Evolutionary conservation across 139 green algal species (phyloP), one percentile per base, ranked within the genome.

Genomic region (Diplosphaera chodatii): DNA sequence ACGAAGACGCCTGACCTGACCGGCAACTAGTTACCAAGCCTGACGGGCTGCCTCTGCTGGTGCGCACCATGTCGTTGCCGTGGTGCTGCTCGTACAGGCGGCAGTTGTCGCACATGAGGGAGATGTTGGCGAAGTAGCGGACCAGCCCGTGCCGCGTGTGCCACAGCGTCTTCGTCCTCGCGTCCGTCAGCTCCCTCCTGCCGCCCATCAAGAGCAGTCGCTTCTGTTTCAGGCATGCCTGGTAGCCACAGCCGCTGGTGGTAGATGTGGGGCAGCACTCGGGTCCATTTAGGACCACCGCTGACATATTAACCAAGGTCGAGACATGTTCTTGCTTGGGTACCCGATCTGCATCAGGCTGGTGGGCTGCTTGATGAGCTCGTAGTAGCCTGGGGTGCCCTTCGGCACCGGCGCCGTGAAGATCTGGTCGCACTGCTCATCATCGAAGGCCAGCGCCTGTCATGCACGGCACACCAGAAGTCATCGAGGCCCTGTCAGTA

Each of bases 101-200:
- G 64, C 64, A 69, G 21, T 69, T 69, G 64, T 69, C 64, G 31
- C 64, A 69, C 64, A 69, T 69, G 31, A 69, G 64, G 31, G 23
- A 55, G 31, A 69, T 28, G 32, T 69, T 37, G 8, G 64, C 64
- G 18, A 22, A 30, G 30, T 55, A 55, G 1, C 23, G 30, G 8
- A 55, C 64, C 16, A 69, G 31, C 15, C 31, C 64, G 23, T 28
- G 18, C 15, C 32, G 32, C 15, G 33, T 69, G 16, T 6, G 31
- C 18, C 31, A 32, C 25, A 25, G 55, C 48, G 22, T 59, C 48
- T 59, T 59, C 48, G n/a, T n/a, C n/a, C n/a, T n/a, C n/a, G 13
- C 18, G 8, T 55, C 32, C 20, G 55, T n/a, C 20, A 55, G 4
- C 64, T 55, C 32, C 31, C 55, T 69, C 64, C 32, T 69, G 18